A percentile compares a stretch with the other conserved stretches of the same genome.
phyloP scores from a whole-genome alignment of 2,329 filamentous ascomycete species.

The Aspergillus fumigatus region DNA sequence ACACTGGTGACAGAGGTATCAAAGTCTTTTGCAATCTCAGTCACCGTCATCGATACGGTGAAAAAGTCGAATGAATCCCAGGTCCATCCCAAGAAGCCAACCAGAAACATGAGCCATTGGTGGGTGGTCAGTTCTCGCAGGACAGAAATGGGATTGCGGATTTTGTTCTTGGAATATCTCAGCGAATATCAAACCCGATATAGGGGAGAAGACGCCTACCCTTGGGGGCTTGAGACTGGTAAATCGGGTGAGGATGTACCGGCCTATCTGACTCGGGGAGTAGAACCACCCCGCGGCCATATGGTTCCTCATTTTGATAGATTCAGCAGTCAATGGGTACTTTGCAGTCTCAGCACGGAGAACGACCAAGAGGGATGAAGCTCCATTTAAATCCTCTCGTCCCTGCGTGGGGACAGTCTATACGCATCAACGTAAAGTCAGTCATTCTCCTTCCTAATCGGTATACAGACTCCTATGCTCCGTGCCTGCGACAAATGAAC shows the following conservation, averaged over 20 bases:
- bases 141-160: background rate
- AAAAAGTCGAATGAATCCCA: conserved; percentile 66
- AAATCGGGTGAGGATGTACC: background rate
- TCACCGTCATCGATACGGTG: conserved; percentile 48
- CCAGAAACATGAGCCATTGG: conserved; percentile 51
- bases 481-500: background rate
- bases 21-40: background rate
- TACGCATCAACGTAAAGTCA: background rate
- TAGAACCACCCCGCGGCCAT: background rate
- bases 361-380: background rate
- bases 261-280: background rate
- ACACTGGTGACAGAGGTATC: background rate
- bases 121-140: conserved; percentile 41
- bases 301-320: background rate
- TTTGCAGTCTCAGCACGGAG: background rate
- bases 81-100: conserved; percentile 40
- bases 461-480: background rate
- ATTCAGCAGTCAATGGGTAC: background rate
- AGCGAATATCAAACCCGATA: background rate
- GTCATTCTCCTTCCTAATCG: background rate
- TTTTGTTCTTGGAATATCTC: background rate
- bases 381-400: background rate
- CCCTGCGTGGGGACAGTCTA: background rate
- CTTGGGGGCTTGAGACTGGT: background rate
- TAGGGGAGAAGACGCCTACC: background rate